Evolutionary conservation across 2,329 filamentous ascomycete genomes (phyloP).

Genomic region (Gnomoniopsis smithogilvyi): DNA sequence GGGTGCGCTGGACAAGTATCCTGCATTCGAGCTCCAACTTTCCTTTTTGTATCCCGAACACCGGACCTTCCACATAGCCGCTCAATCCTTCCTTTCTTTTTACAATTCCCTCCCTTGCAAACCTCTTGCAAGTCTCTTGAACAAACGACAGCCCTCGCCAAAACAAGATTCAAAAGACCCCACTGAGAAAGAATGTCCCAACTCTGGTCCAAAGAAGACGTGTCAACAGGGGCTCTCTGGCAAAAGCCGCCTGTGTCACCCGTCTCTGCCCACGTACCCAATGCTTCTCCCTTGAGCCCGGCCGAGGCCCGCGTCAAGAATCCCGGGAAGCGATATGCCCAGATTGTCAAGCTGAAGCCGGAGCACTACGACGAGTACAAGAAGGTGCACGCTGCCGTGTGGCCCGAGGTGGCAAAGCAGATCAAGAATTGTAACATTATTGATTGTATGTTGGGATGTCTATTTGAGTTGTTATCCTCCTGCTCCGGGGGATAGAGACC

Average conservation of each 20-base stretch:
- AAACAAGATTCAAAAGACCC: background rate
- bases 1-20: background rate
- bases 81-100: background rate
- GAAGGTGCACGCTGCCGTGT: constrained; percentile 68
- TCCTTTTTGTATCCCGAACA: background rate
- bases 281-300: constrained; percentile 10
- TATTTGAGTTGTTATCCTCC: background rate
- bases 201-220: constrained; percentile 20
- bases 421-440: constrained; percentile 72
- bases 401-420: constrained; percentile 74
- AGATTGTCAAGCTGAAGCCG: constrained; percentile 70
- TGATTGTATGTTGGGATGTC: constrained; percentile 62
- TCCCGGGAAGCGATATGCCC: constrained; percentile 38
- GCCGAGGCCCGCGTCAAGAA: constrained; percentile 13
- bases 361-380: constrained; percentile 68
- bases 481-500: background rate
- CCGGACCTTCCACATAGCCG: background rate
- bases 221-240: constrained; percentile 11
- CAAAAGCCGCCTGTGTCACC: constrained; percentile 6
- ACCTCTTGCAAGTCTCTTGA: background rate
- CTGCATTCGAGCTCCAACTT: background rate
- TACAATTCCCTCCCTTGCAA: no score
- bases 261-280: constrained; percentile 8
- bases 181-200: constrained; percentile 18
- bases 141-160: background rate